These are phyloP conservation scores for Cyclaneusma minus DNA, from an alignment of 2,329 filamentous ascomycete species.

Conservation along the genomic window DNA sequence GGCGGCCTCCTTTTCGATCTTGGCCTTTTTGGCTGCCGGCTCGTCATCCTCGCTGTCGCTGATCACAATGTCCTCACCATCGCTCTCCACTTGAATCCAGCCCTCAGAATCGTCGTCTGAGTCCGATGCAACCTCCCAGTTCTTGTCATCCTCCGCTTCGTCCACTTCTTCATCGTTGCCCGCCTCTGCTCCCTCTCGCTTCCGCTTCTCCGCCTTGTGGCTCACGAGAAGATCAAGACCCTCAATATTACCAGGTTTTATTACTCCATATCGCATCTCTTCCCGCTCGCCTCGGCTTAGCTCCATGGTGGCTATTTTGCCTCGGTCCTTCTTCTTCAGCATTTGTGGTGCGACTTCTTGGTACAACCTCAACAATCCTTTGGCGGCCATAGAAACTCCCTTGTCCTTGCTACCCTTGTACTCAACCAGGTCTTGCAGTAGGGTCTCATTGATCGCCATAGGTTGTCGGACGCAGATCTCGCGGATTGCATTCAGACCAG, in stretches of 20 bases:
- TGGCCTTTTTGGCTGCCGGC: conserved; percentile 49
- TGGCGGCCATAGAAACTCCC: conserved; percentile 96
- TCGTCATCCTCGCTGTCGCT: conserved; percentile 63
- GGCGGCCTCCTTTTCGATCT: conserved; percentile 21
- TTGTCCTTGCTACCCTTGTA: conserved; percentile 98
- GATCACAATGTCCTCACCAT: conserved; percentile 62
- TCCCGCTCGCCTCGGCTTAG: conserved; percentile 61
- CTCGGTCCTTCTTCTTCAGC: conserved; percentile 76
- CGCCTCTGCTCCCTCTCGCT: conserved; percentile 53
- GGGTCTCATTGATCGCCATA: conserved; percentile 86
- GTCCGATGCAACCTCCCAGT: conserved; percentile 35
- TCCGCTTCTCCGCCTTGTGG: conserved; percentile 84
- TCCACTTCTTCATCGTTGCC: conserved; percentile 50
- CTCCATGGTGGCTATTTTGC: conserved; percentile 78
- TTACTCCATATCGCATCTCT: conserved; percentile 69
- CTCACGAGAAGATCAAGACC: conserved; percentile 81
- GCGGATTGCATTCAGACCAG: conserved; percentile 85
- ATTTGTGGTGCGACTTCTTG: conserved; percentile 82
- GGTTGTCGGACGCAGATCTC: conserved; percentile 89
- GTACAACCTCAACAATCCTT: conserved; percentile 80
- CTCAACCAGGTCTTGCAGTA: conserved; percentile 91
- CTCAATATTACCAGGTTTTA: conserved; percentile 68
- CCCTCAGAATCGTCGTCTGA: conserved; percentile 61
- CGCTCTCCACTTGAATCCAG: conserved; percentile 82
- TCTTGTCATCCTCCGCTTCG: conserved; percentile 41